A percentile compares a stretch with the other conserved stretches of the same genome.
phyloP scores from a whole-genome alignment of 208 protist genomes.

The Trypanosoma rangeli region DNA sequence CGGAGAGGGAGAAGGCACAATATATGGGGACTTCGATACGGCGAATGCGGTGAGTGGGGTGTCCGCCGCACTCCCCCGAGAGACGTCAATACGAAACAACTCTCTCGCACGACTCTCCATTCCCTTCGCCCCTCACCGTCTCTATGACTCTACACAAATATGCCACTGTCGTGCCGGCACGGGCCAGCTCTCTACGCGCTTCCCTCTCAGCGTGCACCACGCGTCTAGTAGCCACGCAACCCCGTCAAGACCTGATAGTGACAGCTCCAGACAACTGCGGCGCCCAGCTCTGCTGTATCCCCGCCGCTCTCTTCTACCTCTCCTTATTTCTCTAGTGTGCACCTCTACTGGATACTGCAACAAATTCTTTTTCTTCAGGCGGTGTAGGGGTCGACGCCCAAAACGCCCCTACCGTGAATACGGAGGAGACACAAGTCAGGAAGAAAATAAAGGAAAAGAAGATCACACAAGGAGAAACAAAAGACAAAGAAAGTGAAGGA shows the following conservation, averaged over 20 bases:
- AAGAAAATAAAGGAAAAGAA: conserved; percentile 17
- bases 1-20: not conserved
- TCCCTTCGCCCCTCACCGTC: not conserved
- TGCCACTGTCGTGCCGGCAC: not conserved
- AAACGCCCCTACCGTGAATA: not conserved
- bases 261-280: too few relatives aligned
- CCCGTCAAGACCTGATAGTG: too few relatives aligned
- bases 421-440: conserved; percentile 6
- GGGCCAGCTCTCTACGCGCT: too few relatives aligned
- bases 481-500: conserved; percentile 1
- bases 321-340: too few relatives aligned
- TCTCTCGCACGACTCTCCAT: conserved; percentile 13
- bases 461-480: not conserved
- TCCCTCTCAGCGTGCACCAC: too few relatives aligned
- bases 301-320: not conserved
- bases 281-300: too few relatives aligned
- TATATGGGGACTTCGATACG: not conserved
- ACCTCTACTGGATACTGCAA: not conserved
- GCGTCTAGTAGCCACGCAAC: too few relatives aligned
- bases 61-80: conserved; percentile 5
- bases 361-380: not conserved
- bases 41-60: not conserved
- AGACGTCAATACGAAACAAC: conserved; percentile 17
- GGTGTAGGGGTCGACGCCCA: not conserved
- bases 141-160: not conserved